These are phyloP conservation scores for Diversispora epigaea DNA, from an alignment of 192 early-diverging fungal species.

Conservation along the genomic window DNA sequence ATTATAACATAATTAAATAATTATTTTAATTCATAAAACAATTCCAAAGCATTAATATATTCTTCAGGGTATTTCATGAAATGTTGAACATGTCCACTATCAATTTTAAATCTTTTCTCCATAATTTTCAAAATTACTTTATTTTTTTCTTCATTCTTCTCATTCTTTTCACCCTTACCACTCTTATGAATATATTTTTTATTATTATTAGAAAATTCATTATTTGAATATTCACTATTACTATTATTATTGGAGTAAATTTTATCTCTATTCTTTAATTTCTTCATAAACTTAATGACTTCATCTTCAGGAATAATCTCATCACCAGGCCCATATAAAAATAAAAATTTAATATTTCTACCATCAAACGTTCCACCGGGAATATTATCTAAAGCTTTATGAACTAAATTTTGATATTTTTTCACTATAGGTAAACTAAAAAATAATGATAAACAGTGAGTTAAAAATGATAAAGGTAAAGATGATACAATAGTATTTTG, in stretches of 20 bases:
- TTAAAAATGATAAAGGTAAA: background rate
- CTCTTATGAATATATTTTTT: no score
- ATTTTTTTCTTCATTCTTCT: background rate
- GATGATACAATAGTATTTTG: background rate
- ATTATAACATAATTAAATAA: background rate
- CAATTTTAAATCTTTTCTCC: constrained; percentile 5
- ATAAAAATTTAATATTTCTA: constrained; percentile 1
- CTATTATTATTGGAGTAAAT: background rate
- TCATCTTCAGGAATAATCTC: constrained; percentile 24
- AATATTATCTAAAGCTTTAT: constrained; percentile 13
- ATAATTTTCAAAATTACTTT: background rate
- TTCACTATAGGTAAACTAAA: constrained; percentile 7
- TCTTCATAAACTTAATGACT: constrained; percentile 5
- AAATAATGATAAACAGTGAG: background rate
- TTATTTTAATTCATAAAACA: constrained; percentile 2
- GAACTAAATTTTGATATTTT: constrained; percentile 20
- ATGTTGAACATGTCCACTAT: constrained; percentile 31
- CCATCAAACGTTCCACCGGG: constrained; percentile 19
- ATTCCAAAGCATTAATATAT: constrained; percentile 21
- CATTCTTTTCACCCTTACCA: background rate
- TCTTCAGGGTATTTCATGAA: constrained; percentile 21
- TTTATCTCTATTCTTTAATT: constrained; percentile 7
- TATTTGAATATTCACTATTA: no score
- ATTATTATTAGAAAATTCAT: no score
- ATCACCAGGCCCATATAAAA: constrained; percentile 27